Evolutionary conservation across 306 rosid species (phyloP).

Genomic region (Datisca glomerata): DNA sequence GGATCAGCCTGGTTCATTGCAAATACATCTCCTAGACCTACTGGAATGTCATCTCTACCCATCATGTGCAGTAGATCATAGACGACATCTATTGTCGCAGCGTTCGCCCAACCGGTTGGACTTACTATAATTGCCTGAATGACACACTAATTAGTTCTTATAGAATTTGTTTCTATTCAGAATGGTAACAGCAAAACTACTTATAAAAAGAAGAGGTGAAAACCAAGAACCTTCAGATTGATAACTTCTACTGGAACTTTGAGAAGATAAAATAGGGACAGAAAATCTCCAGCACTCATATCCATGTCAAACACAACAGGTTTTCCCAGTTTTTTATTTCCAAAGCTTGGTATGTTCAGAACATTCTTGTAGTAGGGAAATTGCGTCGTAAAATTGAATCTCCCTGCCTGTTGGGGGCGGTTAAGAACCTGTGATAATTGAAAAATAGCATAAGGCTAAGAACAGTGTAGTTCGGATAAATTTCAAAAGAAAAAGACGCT

Average conservation of each 20-base stretch:
- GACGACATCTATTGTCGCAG: constrained; percentile 70
- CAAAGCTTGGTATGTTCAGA: constrained; percentile 48
- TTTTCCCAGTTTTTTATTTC: constrained; percentile 41
- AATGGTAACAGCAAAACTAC: background rate
- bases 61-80: constrained; percentile 90
- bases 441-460: too few species aligned
- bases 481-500: too few species aligned
- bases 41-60: constrained; percentile 86
- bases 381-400: constrained; percentile 62
- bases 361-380: constrained; percentile 68
- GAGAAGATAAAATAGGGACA: constrained; percentile 65
- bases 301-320: constrained; percentile 89
- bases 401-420: constrained; percentile 40
- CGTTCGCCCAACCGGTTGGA: constrained; percentile 94
- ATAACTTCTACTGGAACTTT: constrained; percentile 71
- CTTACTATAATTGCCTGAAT: constrained; percentile 73
- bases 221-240: constrained; percentile 52
- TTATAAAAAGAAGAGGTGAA: constrained; percentile 1
- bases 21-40: constrained; percentile 68
- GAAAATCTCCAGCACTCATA: constrained; percentile 95
- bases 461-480: too few species aligned
- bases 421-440: constrained; percentile 28
- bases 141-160: background rate
- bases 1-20: constrained; percentile 61
- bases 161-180: background rate